Evolutionary conservation across 2,329 filamentous ascomycete species (phyloP), one percentile per base, ranked within the genome.

Genomic region (Apiospora hydei): DNA sequence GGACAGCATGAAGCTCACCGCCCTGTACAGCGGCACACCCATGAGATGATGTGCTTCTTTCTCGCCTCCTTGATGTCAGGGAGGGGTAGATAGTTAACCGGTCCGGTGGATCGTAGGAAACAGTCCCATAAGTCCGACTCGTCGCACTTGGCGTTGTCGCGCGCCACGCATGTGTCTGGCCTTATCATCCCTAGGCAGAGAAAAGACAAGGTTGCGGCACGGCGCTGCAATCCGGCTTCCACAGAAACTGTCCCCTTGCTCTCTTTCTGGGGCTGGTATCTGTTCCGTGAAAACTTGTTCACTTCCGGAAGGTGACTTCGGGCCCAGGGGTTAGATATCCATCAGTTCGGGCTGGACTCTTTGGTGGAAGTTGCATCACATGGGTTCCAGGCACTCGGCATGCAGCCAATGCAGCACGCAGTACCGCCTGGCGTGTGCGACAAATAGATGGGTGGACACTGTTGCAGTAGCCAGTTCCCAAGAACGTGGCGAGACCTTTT

Each of bases 221-320:
- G 30, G 3, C 7, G 16, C 16, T 21, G 30, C 13, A 38, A 38
- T 61, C n/a, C 53, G 18, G 13, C 8, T 4, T 34, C 30, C 11
- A 7, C 13, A 57, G 51, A 5, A 13, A 18, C 24, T 16, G 14
- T 8, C 30, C 4, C 1, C 51, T 24, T 18, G 51, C 13, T 64
- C 34, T 41, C 18, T 64, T 24, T 21, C 14, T 14, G 3, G 34
- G 34, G 57, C 34, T n/a, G 21, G 13, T 24, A 18, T 21, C 41
- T 64, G 57, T 14, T 64, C 57, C 57, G 57, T 64, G 14, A 10
- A 41, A 21, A n/a, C 13, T 7, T 38, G 34, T 64, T 64, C 57
- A 41, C 57, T 64, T 64, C 34, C 10, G 57, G 34, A 64, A 64
- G 57, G 57, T 64, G 57, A 64, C 34, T 64, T 41, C 18, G 57